phyloP scores from a whole-genome alignment of 1,284 basidiomycete species.

The Entoloma clypeatum region DNA sequence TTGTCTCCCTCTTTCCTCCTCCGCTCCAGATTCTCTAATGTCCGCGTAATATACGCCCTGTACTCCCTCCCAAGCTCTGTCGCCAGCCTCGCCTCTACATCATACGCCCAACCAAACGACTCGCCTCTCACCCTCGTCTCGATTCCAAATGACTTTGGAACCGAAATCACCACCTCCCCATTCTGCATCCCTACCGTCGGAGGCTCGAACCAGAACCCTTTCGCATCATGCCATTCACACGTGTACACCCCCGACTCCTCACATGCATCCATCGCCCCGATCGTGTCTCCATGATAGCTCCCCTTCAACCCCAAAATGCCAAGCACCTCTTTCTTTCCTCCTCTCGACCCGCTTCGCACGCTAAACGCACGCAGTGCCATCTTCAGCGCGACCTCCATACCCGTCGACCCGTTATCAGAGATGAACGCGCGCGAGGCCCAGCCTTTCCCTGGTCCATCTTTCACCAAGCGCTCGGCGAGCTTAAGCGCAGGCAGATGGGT shows the following conservation, averaged over 20 bases:
- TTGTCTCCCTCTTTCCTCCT: slow-evolving; percentile 21
- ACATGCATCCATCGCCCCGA: slow-evolving; percentile 96
- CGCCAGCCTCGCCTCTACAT: slow-evolving; percentile 61
- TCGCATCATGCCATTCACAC: slow-evolving; percentile 94
- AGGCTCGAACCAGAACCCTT: slow-evolving; percentile 93
- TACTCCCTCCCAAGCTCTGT: slow-evolving; percentile 68
- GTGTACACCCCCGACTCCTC: slow-evolving; percentile 84
- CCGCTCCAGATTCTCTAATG: slow-evolving; percentile 49
- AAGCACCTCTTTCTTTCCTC: slow-evolving; percentile 50
- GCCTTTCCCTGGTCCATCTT: slow-evolving; percentile 71
- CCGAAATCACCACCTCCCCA: slow-evolving; percentile 54
- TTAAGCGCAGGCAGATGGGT: slow-evolving; percentile 82
- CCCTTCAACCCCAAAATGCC: slow-evolving; percentile 88
- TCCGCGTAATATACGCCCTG: slow-evolving; percentile 51
- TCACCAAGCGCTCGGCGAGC: slow-evolving; percentile 70
- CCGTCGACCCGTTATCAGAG: slow-evolving; percentile 93
- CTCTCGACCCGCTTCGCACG: slow-evolving; percentile 37
- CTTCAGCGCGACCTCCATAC: slow-evolving; percentile 94
- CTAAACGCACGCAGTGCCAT: slow-evolving; percentile 87
- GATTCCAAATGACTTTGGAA: slow-evolving; percentile 51
- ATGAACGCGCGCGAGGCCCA: slow-evolving; percentile 95
- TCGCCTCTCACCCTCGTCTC: slow-evolving; percentile 23
- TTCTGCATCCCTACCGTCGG: slow-evolving; percentile 72
- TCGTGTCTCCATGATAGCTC: slow-evolving; percentile 97
- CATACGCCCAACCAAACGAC: slow-evolving; percentile 67